These are phyloP conservation scores for Dipteronia dyeriana DNA, from an alignment of 345 rosid species.

Conservation along the genomic window DNA sequence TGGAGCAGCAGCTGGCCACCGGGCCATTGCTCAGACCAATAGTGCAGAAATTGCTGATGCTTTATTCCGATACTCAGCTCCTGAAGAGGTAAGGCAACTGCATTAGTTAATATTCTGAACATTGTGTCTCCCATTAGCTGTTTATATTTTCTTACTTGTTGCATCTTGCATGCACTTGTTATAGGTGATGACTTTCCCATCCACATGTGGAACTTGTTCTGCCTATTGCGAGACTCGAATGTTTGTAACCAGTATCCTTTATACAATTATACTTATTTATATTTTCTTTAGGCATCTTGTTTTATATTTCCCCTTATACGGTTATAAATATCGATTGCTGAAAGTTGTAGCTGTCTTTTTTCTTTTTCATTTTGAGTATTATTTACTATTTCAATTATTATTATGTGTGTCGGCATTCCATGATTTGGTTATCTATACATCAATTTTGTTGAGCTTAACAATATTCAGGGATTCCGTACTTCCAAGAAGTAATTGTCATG, in stretches of 20 bases:
- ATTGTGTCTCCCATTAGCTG: not conserved
- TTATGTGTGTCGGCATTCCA: not conserved
- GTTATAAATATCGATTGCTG: not conserved
- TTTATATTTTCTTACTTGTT: not conserved
- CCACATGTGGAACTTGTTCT: slow-evolving; percentile 57
- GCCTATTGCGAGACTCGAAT: slow-evolving; percentile 56
- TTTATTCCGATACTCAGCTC: slow-evolving; percentile 76
- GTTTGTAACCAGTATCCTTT: slow-evolving; percentile 67
- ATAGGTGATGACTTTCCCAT: slow-evolving; percentile 68
- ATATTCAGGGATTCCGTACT: slow-evolving; percentile 79
- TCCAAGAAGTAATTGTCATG: slow-evolving; percentile 98
- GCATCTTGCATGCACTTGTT: not conserved
- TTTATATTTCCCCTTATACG: not conserved
- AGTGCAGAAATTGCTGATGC: slow-evolving; percentile 77
- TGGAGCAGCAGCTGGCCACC: slow-evolving; percentile 85
- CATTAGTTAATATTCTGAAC: not conserved
- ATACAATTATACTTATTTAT: not conserved
- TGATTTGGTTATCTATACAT: not conserved
- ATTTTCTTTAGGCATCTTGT: not conserved
- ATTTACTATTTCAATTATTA: not conserved
- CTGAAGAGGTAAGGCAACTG: slow-evolving; percentile 70
- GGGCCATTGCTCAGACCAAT: slow-evolving; percentile 87
- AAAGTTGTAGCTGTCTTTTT: not conserved
- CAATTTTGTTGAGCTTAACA: slow-evolving; percentile 45
- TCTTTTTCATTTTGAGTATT: too few relatives aligned